Base-by-base conservation (phyloP, 2,329 filamentous ascomycete species). In the Phoma sp. region DNA sequence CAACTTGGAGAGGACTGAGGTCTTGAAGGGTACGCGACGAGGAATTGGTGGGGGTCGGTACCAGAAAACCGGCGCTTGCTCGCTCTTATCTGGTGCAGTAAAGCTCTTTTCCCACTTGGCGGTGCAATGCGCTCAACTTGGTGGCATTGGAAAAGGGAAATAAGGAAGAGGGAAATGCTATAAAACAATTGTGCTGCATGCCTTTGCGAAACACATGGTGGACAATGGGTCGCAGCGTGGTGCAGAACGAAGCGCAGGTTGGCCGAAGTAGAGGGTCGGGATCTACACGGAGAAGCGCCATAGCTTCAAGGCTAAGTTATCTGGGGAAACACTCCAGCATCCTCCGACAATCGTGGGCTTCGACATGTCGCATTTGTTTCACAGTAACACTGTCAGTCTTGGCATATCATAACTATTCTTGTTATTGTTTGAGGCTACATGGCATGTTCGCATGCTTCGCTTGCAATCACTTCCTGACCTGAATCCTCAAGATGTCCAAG, bases 221-320 rank as follows among this genome's bases (percentile, higher is more conserved):
- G 51, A 47, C 52, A 53, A 46, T 55, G 51, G 41, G 40, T 51
- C 22, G 55, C 55, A 46, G 59, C 55, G 59, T 51, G 53, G 51
- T 55, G 53, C 43, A 57, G 51, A 48, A 50, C 55, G 43, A 58
- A 51, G 48, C 57, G 58, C 57, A 63, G 52, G 54, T 57, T 54
- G 51, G 63, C 63, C 57, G 57, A 64, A 55, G 57, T 15, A 51
- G 55, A 64, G 52, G 47, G 32, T 35, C 60, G 56, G 48, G 63
- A 68, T 68, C 65, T 54, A 53, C 37, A 36, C 27, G 29, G 38
- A 38, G 36, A 35, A 39, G 25, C 40, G 54, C 32, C 59, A 59
- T 55, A 59, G 62, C 62, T 57, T 37, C 25, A 17, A 1, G 37
- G 31, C 47, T 53, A 50, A 44, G 40, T 10, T 27, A 47, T 55